Evolutionary conservation across 805 yeast genomes (phyloP).

Genomic region (Candida parachauliodes): DNA sequence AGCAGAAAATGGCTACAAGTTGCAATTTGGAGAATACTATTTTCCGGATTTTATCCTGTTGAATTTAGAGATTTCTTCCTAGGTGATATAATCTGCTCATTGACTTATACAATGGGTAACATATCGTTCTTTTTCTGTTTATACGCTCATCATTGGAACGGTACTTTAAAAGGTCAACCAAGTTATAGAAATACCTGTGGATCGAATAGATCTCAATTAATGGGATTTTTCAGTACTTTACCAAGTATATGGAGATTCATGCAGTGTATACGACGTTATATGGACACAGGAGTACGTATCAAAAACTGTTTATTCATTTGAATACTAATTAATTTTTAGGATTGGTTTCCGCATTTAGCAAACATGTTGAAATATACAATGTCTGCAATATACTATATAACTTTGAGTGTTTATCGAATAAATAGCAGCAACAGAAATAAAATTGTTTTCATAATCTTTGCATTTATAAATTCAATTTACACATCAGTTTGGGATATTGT

Average conservation of each 20-base stretch:
- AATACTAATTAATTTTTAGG: slow-evolving; percentile 24
- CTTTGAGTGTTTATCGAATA: slow-evolving; percentile 77
- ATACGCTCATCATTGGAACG: slow-evolving; percentile 69
- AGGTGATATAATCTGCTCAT: slow-evolving; percentile 87
- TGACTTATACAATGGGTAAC: slow-evolving; percentile 85
- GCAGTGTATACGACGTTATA: slow-evolving; percentile 87
- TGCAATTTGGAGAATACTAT: slow-evolving; percentile 65
- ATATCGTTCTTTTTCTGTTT: slow-evolving; percentile 82
- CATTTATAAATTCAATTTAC: slow-evolving; percentile 65
- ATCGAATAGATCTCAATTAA: slow-evolving; percentile 63
- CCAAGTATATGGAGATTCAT: slow-evolving; percentile 90
- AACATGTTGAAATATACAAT: slow-evolving; percentile 76
- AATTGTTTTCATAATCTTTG: slow-evolving; percentile 68
- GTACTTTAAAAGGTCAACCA: slow-evolving; percentile 37
- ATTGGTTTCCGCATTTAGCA: slow-evolving; percentile 94
- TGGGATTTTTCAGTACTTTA: slow-evolving; percentile 81
- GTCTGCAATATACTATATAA: slow-evolving; percentile 63
- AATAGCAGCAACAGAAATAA: slow-evolving; percentile 39
- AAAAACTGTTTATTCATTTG: neutral
- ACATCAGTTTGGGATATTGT: slow-evolving; percentile 83
- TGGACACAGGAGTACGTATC: slow-evolving; percentile 62
- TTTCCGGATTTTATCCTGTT: slow-evolving; percentile 89
- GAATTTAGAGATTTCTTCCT: slow-evolving; percentile 91
- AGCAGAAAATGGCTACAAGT: slow-evolving; percentile 76
- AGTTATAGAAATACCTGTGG: slow-evolving; percentile 56